These are phyloP conservation scores for Arthroderma sp. DNA, from an alignment of 2,329 filamentous ascomycete genomes.

Conservation along the genomic window DNA sequence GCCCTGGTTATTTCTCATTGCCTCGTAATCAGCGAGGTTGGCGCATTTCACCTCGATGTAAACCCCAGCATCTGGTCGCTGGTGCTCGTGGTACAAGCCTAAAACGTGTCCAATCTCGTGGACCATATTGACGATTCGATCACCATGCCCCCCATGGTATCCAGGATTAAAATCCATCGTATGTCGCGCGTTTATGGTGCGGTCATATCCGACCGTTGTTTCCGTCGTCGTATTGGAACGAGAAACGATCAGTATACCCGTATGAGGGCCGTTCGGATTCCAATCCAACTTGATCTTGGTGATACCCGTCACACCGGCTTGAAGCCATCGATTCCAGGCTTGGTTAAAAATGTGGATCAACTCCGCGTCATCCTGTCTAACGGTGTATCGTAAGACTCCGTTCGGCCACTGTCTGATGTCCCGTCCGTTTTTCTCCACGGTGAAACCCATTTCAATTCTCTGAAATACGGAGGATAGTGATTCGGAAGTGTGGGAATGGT, in stretches of 20 bases:
- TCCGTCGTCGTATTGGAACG: neutral
- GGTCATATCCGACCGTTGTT: neutral
- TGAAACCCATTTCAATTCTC: no score
- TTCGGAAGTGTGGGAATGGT: no score
- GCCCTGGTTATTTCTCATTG: no score
- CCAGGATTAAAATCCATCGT: neutral
- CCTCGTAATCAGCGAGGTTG: no score
- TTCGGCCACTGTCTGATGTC: neutral
- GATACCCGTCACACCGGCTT: neutral
- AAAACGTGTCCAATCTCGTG: conserved; percentile 4
- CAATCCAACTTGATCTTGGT: neutral
- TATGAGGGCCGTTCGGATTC: neutral
- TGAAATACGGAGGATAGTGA: no score
- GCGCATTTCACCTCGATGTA: conserved; percentile 3
- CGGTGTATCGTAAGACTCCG: neutral
- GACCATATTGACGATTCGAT: neutral
- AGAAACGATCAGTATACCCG: neutral
- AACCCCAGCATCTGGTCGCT: conserved; percentile 2
- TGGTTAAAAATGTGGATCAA: neutral
- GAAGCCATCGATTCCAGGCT: neutral
- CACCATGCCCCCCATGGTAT: neutral
- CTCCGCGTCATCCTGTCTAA: neutral
- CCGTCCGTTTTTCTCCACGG: neutral
- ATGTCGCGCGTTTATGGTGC: no score
- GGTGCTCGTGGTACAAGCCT: conserved; percentile 4